Evolutionary conservation across 2,329 filamentous ascomycete genomes (phyloP).

Genomic region (Neonectria coccinea): DNA sequence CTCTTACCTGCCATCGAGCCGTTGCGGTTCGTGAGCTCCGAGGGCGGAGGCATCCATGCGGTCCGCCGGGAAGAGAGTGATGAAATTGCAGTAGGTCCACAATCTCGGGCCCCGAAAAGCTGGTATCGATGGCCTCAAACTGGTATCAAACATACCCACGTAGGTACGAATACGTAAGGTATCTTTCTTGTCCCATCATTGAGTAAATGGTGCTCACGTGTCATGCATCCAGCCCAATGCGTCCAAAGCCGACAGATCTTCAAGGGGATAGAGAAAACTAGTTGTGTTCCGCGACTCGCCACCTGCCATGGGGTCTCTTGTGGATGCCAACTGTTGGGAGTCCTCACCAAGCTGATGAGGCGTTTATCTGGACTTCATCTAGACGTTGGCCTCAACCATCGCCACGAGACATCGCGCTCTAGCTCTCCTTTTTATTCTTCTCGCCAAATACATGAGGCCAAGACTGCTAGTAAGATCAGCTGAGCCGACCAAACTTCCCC

Average conservation of each 20-base stretch:
- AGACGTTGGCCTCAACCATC: background rate
- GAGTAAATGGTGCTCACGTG: background rate
- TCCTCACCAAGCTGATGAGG: background rate
- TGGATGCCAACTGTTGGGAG: constrained; percentile 5
- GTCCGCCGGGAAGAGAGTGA: background rate
- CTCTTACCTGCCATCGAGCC: background rate
- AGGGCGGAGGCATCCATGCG: background rate
- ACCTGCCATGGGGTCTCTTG: background rate
- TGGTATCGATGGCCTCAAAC: background rate
- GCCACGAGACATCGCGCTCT: constrained; percentile 6
- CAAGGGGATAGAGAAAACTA: background rate
- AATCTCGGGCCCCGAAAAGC: background rate
- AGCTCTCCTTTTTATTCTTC: background rate
- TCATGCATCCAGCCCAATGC: background rate
- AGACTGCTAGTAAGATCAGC: background rate
- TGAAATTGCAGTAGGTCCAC: background rate
- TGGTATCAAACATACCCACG: background rate
- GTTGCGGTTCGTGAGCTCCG: background rate
- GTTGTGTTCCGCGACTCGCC: too few species aligned
- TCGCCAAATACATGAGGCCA: background rate
- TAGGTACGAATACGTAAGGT: background rate
- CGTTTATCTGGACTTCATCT: constrained; percentile 5
- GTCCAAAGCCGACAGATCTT: background rate
- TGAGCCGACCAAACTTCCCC: constrained; percentile 3
- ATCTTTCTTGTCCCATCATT: background rate